A percentile compares a stretch with the other conserved stretches of the same genome.
phyloP scores from a whole-genome alignment of 306 rosid genomes.

The Rosa lucieae region DNA sequence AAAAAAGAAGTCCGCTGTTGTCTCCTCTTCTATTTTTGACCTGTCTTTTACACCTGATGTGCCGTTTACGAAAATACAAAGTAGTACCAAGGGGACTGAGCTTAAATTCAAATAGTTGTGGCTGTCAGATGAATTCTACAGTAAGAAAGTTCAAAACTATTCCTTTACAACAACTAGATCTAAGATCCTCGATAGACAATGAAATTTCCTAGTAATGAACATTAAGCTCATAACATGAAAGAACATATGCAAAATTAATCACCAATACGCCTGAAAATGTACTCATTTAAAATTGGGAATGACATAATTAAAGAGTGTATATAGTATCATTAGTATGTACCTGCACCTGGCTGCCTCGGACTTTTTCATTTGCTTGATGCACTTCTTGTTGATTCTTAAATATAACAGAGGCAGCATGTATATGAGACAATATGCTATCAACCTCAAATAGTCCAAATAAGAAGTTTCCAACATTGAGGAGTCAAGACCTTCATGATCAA shows the following conservation, averaged over 20 bases:
- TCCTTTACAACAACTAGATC: background rate
- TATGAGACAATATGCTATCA: background rate
- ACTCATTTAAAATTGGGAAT: background rate
- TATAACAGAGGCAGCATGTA: constrained; percentile 54
- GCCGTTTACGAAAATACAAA: constrained; percentile 53
- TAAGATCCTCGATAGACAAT: background rate
- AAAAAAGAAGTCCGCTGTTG: background rate
- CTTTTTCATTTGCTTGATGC: constrained; percentile 47
- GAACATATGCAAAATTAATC: background rate
- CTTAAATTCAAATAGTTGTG: constrained; percentile 40
- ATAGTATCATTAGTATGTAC: constrained; percentile 26
- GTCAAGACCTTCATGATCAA: background rate
- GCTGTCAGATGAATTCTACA: constrained; percentile 56
- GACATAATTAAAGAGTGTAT: too few relatives aligned
- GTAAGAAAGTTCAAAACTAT: constrained; percentile 1
- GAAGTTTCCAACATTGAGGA: too few relatives aligned
- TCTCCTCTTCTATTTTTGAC: constrained; percentile 30
- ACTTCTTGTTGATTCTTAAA: constrained; percentile 61
- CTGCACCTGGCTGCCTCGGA: constrained; percentile 49
- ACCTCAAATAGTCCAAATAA: too few relatives aligned
- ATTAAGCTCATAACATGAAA: constrained; percentile 1
- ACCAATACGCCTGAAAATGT: background rate
- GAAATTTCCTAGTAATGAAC: background rate
- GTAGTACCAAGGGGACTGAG: constrained; percentile 30
- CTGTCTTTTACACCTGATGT: constrained; percentile 30